Evolutionary conservation across 2,329 filamentous ascomycete genomes (phyloP), one percentile per base, ranked within the genome.

Genomic region (Chrysoporthe deuterocubensis): DNA sequence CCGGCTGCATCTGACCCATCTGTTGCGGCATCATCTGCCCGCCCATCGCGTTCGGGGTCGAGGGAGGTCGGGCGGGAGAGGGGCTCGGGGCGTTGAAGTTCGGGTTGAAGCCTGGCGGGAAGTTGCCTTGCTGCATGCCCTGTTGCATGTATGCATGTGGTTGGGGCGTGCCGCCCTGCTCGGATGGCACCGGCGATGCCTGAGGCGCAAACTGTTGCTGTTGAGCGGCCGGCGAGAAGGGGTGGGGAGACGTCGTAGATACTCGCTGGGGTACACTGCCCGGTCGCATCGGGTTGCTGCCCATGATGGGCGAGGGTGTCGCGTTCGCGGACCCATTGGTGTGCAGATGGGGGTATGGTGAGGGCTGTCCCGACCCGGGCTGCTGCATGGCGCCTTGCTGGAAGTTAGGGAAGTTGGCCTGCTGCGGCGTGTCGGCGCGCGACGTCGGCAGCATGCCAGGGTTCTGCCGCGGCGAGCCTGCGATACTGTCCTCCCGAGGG

Each of bases 291-390:
- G 96, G 94, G 76, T 91, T 94, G 58, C 52, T 67, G 70, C 89
- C 88, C 88, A 97, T 94, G 71, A 96, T 95, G 40, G 96, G 96
- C 7, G 96, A 98, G 13, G 95, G 95, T 50, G 93, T 97, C 70
- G 93, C 91, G 78, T 94, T 96, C 62, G 89, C 86, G 3, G 93
- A 94, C 63, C 90, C 90, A 74, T 92, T 91, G 72, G 91, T 88
- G 75, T 93, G 92, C 66, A 97, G 86, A 80, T 97, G 94, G 70
- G 93, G 89, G 77, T 95, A 97, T 66, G 88, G 88, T 69, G 86
- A 89, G 21, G 89, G 88, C 75, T 91, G 90, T 54, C 83, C 81
- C 63, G 88, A 86, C 71, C 87, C 87, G 76, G 87, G 87, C 74
- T 85, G 86, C 61, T 84, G 84, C 78, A 90, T 89, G 71, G 83